Base-by-base conservation (phyloP, 495 filamentous ascomycete genomes). In the Penicillium pulvis region DNA sequence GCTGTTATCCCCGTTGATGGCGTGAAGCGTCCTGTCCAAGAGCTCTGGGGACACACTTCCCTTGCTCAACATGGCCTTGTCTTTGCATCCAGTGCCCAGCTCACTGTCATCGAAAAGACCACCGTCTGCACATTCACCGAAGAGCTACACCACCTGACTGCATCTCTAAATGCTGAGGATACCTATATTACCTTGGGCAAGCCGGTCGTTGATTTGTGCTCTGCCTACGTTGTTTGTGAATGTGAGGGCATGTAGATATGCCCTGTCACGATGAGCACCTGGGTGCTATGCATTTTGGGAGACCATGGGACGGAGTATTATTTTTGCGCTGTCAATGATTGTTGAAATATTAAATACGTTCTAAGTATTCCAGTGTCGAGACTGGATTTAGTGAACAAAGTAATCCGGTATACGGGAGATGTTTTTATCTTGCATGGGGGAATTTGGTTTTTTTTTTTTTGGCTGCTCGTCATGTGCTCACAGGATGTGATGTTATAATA, bases 41-140 rank as follows among this genome's bases (percentile, higher is more conserved):
- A 68, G 19, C 63, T 68, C 33, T 68, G 63, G 63, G 62, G 60
- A 26, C 28, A 63, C 36, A 68, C 60, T n/a, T 42, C 57, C 8
- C 35, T 68, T 19, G 57, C 60, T 16, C 17, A 49, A 16, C 10
- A 66, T 8, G 66, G 66, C 28, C 63, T 66, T 14, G 63, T 68
- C n/a, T 66, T 68, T 23, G 66, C 63, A 0, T 66, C 66, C 11
- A 68, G 60, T 50, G 60, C 66, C 41, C 55, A 59, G 60, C 49
- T 68, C 7, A 59, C 50, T 20, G 49, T 52, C 28, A 63, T 62
- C 48, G 53, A 63, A 31, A 45, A 63, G 50, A 63, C 55, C 6
- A 66, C 60, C 6, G 48, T 57, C 48, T 68, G 66, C 53, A 61
- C 51, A 4, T 54, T 68, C 26, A 63, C 52, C 17, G 50, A 63